Evolutionary conservation across 169 alveolate species (phyloP).

Genomic region (Plasmodium reichenowi): DNA sequence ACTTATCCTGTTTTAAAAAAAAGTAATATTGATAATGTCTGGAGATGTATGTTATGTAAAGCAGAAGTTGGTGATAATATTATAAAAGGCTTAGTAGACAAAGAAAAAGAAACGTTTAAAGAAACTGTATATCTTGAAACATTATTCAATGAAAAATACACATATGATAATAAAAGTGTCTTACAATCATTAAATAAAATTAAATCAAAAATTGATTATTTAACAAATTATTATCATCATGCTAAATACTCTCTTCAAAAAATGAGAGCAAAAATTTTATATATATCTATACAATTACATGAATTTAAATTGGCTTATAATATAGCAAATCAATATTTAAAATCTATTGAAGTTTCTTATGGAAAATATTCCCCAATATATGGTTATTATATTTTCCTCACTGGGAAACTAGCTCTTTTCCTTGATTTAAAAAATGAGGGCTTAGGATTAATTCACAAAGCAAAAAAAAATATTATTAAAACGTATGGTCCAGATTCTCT

Average conservation of each 20-base stretch:
- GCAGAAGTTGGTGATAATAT: slow-evolving; percentile 43
- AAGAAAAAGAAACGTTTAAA: slow-evolving; percentile 63
- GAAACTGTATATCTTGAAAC: slow-evolving; percentile 38
- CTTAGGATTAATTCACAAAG: slow-evolving; percentile 40
- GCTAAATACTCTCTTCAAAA: slow-evolving; percentile 67
- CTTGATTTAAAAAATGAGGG: slow-evolving; percentile 65
- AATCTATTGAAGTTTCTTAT: slow-evolving; percentile 65
- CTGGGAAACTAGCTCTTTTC: slow-evolving; percentile 67
- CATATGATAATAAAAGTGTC: slow-evolving; percentile 55
- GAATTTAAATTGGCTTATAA: slow-evolving; percentile 71
- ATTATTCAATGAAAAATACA: slow-evolving; percentile 51
- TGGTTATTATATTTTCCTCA: slow-evolving; percentile 62
- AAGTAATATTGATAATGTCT: slow-evolving; percentile 17
- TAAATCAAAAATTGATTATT: slow-evolving; percentile 59
- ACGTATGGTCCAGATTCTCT: slow-evolving; percentile 71
- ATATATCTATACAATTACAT: slow-evolving; percentile 64
- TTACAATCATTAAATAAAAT: slow-evolving; percentile 69
- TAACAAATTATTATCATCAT: slow-evolving; percentile 55
- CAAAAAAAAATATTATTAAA: slow-evolving; percentile 61
- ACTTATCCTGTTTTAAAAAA: slow-evolving; percentile 59
- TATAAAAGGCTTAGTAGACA: slow-evolving; percentile 40
- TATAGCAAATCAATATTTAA: slow-evolving; percentile 59
- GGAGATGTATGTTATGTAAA: slow-evolving; percentile 70
- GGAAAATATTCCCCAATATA: slow-evolving; percentile 66
- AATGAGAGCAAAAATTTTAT: slow-evolving; percentile 70